Conservation (phyloP, 805 yeast genomes). For the Schwanniomyces occidentalis region DNA sequence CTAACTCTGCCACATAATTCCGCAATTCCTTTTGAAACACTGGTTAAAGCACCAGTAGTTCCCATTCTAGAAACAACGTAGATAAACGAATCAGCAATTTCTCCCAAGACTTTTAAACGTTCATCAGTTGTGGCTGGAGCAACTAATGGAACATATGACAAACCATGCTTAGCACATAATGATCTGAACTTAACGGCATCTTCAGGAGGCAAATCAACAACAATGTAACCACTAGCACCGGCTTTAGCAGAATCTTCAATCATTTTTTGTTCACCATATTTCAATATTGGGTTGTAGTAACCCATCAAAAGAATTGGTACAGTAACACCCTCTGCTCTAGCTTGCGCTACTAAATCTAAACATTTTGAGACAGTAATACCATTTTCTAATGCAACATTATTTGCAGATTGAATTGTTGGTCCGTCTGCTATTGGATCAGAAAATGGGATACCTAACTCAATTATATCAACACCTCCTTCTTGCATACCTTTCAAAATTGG, state of each 20-base stretch:
- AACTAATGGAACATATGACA: conserved; percentile 88
- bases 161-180: conserved; percentile 62
- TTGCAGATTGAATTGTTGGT: conserved; percentile 91
- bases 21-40: conserved; percentile 62
- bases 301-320: conserved; percentile 96
- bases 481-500: conserved; percentile 87
- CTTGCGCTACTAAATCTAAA: conserved; percentile 68
- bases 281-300: conserved; percentile 90
- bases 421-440: conserved; percentile 99
- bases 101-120: conserved; percentile 72
- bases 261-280: conserved; percentile 85
- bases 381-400: conserved; percentile 76
- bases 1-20: conserved; percentile 75
- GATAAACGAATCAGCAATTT: conserved; percentile 91
- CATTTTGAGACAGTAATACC: conserved; percentile 73
- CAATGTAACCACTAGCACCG: conserved; percentile 93
- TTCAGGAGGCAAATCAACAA: conserved; percentile 97
- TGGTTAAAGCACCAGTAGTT: conserved; percentile 84
- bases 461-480: conserved; percentile 92
- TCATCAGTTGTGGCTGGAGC: conserved; percentile 97
- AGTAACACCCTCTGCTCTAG: conserved; percentile 80
- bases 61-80: conserved; percentile 99
- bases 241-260: conserved; percentile 76
- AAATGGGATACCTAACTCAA: conserved; percentile 94
- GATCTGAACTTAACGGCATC: conserved; percentile 88